Conservation (phyloP, 2,329 filamentous ascomycete genomes). For the Colletotrichum sp. region DNA sequence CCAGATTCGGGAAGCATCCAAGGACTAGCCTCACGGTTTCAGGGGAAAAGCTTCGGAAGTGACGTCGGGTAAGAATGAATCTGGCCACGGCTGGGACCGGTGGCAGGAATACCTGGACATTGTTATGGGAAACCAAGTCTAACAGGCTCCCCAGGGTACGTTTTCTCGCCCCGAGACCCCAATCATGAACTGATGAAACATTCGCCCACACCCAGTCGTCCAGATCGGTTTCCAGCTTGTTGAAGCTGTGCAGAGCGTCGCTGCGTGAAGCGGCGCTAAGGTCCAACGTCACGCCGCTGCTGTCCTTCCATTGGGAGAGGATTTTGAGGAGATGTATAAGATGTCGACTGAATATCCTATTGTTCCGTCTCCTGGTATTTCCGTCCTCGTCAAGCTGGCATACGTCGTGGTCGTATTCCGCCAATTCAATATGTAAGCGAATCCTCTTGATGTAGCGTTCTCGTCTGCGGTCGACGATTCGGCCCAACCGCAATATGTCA, state of each 20-base stretch:
- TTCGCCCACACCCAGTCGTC: neutral
- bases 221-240: neutral
- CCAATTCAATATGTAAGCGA: neutral
- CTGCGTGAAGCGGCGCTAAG: neutral
- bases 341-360: neutral
- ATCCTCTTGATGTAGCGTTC: neutral
- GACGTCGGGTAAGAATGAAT: neutral
- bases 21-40: neutral
- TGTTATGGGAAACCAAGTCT: neutral
- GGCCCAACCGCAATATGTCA: neutral
- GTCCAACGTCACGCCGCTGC: neutral
- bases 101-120: neutral
- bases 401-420: neutral
- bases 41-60: neutral
- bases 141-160: neutral
- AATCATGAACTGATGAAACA: neutral
- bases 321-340: neutral
- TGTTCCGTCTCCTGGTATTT: neutral
- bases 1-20: neutral
- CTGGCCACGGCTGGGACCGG: neutral
- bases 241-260: neutral
- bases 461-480: neutral
- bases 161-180: neutral
- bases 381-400: neutral
- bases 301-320: neutral